Evolutionary conservation across 1,284 basidiomycete genomes (phyloP).

Genomic region (Amylostereum areolatum): DNA sequence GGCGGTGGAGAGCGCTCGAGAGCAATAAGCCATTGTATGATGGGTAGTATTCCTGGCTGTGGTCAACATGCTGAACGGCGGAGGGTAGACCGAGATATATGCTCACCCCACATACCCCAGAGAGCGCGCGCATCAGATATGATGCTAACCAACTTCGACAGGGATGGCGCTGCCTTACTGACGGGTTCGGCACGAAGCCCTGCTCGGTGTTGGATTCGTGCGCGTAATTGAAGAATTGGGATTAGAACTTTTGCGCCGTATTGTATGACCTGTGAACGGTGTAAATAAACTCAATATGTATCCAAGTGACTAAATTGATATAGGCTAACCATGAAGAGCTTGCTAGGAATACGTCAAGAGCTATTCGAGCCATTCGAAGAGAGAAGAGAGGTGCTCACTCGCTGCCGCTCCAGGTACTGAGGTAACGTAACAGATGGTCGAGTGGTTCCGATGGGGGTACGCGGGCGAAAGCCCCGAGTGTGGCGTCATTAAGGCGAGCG

Average conservation of each 20-base stretch:
- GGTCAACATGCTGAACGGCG: slow-evolving; percentile 1
- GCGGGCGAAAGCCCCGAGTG: slow-evolving; percentile 55
- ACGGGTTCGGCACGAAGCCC: slow-evolving; percentile 46
- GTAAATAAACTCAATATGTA: neutral
- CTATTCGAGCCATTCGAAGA: slow-evolving; percentile 1
- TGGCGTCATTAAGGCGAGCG: slow-evolving; percentile 48
- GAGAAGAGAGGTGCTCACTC: slow-evolving; percentile 41
- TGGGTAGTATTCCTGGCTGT: slow-evolving; percentile 60
- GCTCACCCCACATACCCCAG: slow-evolving; percentile 69
- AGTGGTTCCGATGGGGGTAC: slow-evolving; percentile 56
- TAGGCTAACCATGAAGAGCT: slow-evolving; percentile 61
- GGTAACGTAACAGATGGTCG: slow-evolving; percentile 64
- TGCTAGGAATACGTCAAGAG: slow-evolving; percentile 35
- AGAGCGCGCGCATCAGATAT: slow-evolving; percentile 66
- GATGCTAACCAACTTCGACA: slow-evolving; percentile 47
- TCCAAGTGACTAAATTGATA: neutral
- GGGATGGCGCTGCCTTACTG: slow-evolving; percentile 48
- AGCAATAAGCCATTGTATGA: slow-evolving; percentile 71
- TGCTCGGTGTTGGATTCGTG: slow-evolving; percentile 56
- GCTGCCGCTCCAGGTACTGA: slow-evolving; percentile 78
- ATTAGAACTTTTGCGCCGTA: slow-evolving; percentile 63
- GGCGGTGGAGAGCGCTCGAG: slow-evolving; percentile 65
- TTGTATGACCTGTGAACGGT: slow-evolving; percentile 51
- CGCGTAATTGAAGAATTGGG: slow-evolving; percentile 59
- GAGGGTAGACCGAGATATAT: slow-evolving; percentile 2